Base-by-base conservation (phyloP, 1,284 basidiomycete species). In the Phellopilus nigrolimitatus region DNA sequence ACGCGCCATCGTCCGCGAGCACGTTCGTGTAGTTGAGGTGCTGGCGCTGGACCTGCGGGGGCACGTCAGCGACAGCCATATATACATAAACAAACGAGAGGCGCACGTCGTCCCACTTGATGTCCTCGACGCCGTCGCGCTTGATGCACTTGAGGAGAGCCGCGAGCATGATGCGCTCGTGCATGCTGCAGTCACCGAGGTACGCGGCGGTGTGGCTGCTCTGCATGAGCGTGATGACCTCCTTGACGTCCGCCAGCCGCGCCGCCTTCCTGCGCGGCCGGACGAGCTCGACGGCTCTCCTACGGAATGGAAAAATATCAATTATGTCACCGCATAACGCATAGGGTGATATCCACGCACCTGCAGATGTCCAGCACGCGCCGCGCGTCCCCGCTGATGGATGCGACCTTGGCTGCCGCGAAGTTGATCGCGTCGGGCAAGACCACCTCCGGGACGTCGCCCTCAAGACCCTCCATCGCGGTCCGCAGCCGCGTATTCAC, bases 361-460 rank as follows among this genome's bases (percentile, higher is more conserved):
- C 92, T 76, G 71, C 94, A 97, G 24, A 97, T 89, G 65, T 99
- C 97, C 51, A 99, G 74, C 28, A 95, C 91, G 28, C 95, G 77
- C 40, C 97, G 75, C 0, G 97, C 97, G 66, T 99, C 97, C 15
- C 97, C 97, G 53, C 91, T 94, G 54, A 97, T 91, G 22, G 87
- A 86, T 13, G 92, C 88, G 48, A 98, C 91, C 61, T 89, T 92
- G 72, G 91, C 92, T 0, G 95, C 85, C 1, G 93, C 92, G 56
- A 95, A 84, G 62, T 84, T 88, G 59, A 99, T 80, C 0, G 90
- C 95, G 61, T 95, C 91, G 0, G 81, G 68, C 8, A 76, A 72
- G 40, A 94, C 79, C 8, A 90, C 84, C 21, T 78, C 75, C 0
- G 67, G 66, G 15, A 68, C 50, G 17, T 66, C 64, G 2, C 62